Conservation (phyloP, 1,284 basidiomycete genomes). For the Hortiboletus rubellus region DNA sequence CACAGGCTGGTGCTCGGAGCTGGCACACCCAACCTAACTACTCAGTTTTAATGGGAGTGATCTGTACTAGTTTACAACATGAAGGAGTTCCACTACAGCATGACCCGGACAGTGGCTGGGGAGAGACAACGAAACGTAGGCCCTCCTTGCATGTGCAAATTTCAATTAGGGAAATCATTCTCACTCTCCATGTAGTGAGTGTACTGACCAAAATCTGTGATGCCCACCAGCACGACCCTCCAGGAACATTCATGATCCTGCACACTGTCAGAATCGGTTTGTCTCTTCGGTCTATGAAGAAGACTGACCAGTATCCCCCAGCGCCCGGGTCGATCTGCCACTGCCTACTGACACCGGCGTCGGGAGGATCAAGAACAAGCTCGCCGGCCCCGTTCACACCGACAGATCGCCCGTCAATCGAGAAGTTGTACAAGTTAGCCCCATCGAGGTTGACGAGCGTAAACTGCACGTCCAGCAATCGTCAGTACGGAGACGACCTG, state of each 20-base stretch:
- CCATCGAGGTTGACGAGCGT: neutral
- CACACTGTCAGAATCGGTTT: neutral
- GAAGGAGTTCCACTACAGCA: slow-evolving; percentile 6
- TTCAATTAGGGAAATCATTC: neutral
- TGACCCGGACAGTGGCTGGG: no score
- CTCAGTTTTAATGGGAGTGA: neutral
- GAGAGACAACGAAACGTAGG: no score
- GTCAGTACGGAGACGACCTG: neutral
- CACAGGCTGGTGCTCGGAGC: no score
- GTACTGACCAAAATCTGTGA: neutral
- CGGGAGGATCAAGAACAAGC: neutral
- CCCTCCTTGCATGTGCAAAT: no score
- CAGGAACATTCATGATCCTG: slow-evolving; percentile 1
- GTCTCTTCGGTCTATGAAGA: neutral
- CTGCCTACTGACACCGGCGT: accelerated
- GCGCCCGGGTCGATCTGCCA: neutral
- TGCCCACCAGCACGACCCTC: neutral
- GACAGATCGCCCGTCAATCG: neutral
- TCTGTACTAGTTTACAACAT: neutral
- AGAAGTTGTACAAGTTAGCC: neutral
- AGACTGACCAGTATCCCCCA: neutral
- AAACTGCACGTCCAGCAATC: neutral
- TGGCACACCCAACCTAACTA: neutral
- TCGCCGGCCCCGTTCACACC: neutral
- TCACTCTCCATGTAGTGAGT: neutral